phyloP scores from a whole-genome alignment of 2,329 filamentous ascomycete genomes.

The Cercospora sesami region DNA sequence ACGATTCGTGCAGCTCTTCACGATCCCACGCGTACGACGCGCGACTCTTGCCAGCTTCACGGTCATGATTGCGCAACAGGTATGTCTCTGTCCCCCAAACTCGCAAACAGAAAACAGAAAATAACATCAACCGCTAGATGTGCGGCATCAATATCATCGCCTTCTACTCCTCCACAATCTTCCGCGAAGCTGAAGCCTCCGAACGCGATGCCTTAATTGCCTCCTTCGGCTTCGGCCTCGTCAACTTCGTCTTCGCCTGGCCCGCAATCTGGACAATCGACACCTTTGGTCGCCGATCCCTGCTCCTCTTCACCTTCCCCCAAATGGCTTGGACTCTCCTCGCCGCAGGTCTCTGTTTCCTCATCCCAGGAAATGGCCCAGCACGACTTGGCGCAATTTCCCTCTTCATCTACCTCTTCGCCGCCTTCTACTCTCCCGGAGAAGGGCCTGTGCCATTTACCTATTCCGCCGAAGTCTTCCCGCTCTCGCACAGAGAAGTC shows the following conservation, averaged over 20 bases:
- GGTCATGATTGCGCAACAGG: slow-evolving; percentile 40
- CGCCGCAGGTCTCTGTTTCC: slow-evolving; percentile 49
- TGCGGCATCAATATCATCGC: slow-evolving; percentile 33
- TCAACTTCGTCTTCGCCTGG: slow-evolving; percentile 50
- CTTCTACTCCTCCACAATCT: slow-evolving; percentile 39
- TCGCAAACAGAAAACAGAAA: background rate
- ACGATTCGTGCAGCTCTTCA: slow-evolving; percentile 52
- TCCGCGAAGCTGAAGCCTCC: slow-evolving; percentile 40
- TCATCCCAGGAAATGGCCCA: slow-evolving; percentile 45
- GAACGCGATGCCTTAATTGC: slow-evolving; percentile 41
- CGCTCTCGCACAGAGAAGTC: slow-evolving; percentile 68
- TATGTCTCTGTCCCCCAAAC: slow-evolving; percentile 19
- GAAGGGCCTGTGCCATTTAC: slow-evolving; percentile 63
- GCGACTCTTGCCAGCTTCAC: slow-evolving; percentile 37
- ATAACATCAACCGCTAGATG: slow-evolving; percentile 3
- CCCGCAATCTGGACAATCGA: slow-evolving; percentile 42
- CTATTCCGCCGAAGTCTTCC: slow-evolving; percentile 69
- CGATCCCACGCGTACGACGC: slow-evolving; percentile 50
- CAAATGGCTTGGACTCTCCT: slow-evolving; percentile 52
- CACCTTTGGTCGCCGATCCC: slow-evolving; percentile 37
- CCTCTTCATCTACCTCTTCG: slow-evolving; percentile 59
- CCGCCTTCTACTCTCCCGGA: slow-evolving; percentile 43
- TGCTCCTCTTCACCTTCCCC: slow-evolving; percentile 48
- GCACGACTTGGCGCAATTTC: slow-evolving; percentile 34
- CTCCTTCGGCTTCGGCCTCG: slow-evolving; percentile 48